These are phyloP conservation scores for Hippophae gyantsensis DNA, from an alignment of 306 rosid species.

Conservation along the genomic window DNA sequence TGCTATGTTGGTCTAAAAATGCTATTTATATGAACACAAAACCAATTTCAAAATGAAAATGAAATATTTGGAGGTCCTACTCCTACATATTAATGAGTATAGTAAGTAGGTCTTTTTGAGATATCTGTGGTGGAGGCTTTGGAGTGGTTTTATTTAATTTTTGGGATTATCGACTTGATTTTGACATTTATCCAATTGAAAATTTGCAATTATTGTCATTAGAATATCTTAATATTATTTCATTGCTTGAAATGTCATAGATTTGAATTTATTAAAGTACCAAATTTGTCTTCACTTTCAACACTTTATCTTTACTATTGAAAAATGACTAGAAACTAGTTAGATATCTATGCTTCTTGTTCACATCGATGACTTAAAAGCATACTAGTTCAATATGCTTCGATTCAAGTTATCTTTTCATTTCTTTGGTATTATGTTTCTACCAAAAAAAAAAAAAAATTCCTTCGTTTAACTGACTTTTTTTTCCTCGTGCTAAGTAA, in stretches of 20 bases:
- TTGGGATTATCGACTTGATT: conserved; percentile 2
- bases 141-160: neutral
- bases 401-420: too few species aligned
- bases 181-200: conserved; percentile 8
- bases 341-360: too few species aligned
- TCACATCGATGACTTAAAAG: too few species aligned
- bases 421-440: too few species aligned
- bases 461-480: too few species aligned
- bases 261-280: neutral
- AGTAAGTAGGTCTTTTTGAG: neutral
- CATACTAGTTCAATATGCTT: too few species aligned
- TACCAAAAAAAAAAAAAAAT: too few species aligned
- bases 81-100: neutral
- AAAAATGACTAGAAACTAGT: neutral
- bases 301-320: neutral
- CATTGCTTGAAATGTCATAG: neutral
- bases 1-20: neutral
- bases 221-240: neutral
- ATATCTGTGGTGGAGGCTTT: neutral
- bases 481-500: too few species aligned
- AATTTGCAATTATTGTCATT: conserved; percentile 1
- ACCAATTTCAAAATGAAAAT: neutral
- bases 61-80: conserved; percentile 4
- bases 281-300: neutral
- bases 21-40: too few species aligned